A percentile compares a stretch with the other conserved stretches of the same genome.
phyloP scores from a whole-genome alignment of 495 filamentous ascomycete species.

The Rostrohypoxylon terebratum region DNA sequence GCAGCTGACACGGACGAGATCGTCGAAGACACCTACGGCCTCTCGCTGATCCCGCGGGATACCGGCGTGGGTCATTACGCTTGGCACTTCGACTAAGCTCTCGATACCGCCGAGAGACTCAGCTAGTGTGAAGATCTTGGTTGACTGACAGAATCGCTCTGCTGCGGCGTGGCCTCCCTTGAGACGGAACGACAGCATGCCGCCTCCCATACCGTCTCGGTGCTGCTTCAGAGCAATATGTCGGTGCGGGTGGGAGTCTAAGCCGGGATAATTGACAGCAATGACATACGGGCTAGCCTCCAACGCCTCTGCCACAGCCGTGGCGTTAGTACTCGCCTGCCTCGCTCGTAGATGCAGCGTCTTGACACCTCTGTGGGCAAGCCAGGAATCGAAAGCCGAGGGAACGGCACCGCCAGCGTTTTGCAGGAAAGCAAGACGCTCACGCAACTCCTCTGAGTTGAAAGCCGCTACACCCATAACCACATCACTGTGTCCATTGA shows the following conservation, averaged over 20 bases:
- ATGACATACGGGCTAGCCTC: constrained; percentile 84
- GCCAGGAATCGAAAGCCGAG: constrained; percentile 96
- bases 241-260: constrained; percentile 86
- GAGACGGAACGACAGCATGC: constrained; percentile 97
- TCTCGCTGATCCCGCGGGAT: constrained; percentile 92
- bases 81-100: constrained; percentile 88
- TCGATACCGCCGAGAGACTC: constrained; percentile 96
- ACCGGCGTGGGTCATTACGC: constrained; percentile 95
- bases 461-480: constrained; percentile 98
- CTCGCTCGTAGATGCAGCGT: constrained; percentile 93
- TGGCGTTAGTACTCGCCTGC: constrained; percentile 85
- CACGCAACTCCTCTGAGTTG: constrained; percentile 81
- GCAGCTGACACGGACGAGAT: constrained; percentile 93
- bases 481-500: constrained; percentile 98
- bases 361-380: constrained; percentile 97
- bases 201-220: constrained; percentile 92
- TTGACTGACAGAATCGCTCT: constrained; percentile 90
- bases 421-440: constrained; percentile 88
- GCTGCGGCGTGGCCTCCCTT: constrained; percentile 88
- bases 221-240: constrained; percentile 89
- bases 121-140: constrained; percentile 90
- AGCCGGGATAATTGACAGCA: constrained; percentile 92
- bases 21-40: constrained; percentile 93
- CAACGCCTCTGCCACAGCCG: constrained; percentile 78
- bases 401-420: constrained; percentile 98